Percentiles rank a stretch among this genome's conserved stretches.
Conservation (phyloP, 352 stramenopile genomes). For the Pythium aristosporum region DNA sequence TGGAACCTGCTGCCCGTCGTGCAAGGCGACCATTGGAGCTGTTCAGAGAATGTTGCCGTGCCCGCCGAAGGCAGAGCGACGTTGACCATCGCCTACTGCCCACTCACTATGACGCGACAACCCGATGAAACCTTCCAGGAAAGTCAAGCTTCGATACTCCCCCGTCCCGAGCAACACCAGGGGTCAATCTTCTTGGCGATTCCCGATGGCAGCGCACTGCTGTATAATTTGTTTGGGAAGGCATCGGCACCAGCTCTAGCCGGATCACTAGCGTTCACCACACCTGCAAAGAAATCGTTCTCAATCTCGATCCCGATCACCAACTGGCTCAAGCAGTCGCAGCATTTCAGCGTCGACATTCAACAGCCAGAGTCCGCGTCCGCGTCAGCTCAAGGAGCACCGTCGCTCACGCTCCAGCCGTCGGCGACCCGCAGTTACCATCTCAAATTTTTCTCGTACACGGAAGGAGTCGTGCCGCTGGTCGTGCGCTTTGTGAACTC, state of each 20-base stretch:
- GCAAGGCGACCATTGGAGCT: constrained; percentile 85
- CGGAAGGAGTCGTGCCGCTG: constrained; percentile 55
- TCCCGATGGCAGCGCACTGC: constrained; percentile 83
- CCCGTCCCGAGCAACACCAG: constrained; percentile 53
- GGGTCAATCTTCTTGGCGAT: constrained; percentile 90
- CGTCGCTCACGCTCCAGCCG: constrained; percentile 66
- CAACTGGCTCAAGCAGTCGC: constrained; percentile 86
- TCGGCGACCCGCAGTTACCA: constrained; percentile 69
- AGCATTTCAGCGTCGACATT: constrained; percentile 79
- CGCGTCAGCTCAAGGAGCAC: constrained; percentile 59
- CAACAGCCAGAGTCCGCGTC: constrained; percentile 43
- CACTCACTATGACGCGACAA: constrained; percentile 83
- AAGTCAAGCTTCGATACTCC: constrained; percentile 6
- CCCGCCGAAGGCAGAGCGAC: constrained; percentile 61
- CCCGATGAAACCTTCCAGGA: constrained; percentile 2
- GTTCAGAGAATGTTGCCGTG: constrained; percentile 79
- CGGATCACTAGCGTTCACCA: constrained; percentile 43
- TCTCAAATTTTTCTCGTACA: constrained; percentile 89
- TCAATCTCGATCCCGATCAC: constrained; percentile 68
- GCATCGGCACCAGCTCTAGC: constrained; percentile 51
- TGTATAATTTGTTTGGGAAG: constrained; percentile 86
- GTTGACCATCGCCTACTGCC: constrained; percentile 75
- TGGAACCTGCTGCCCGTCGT: constrained; percentile 90
- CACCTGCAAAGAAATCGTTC: constrained; percentile 78
- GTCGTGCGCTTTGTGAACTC: constrained; percentile 81